Conservation (phyloP, 2,329 filamentous ascomycete genomes). For the Paracamarosporium sp. region DNA sequence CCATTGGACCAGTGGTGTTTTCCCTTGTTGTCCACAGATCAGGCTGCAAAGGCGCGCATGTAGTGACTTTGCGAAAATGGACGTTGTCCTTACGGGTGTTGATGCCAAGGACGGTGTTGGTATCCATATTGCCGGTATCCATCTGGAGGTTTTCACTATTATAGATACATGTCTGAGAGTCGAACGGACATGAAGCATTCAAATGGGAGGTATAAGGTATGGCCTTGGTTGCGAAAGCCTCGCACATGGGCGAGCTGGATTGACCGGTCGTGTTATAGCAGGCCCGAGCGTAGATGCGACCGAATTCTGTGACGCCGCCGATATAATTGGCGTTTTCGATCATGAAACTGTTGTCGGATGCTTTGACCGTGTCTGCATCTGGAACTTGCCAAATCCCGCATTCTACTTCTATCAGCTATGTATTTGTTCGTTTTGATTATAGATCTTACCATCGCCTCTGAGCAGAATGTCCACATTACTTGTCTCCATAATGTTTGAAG, state of each 20-base stretch:
- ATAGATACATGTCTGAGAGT: constrained; percentile 5
- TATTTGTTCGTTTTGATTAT: neutral
- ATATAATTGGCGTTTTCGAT: constrained; percentile 10
- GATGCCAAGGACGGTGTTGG: constrained; percentile 5
- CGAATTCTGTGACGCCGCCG: constrained; percentile 4
- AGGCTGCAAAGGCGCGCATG: constrained; percentile 8
- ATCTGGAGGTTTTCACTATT: constrained; percentile 7
- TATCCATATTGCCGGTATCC: constrained; percentile 14
- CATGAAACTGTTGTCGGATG: constrained; percentile 5
- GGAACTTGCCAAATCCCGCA: constrained; percentile 13
- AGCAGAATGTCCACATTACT: constrained; percentile 9
- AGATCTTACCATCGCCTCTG: neutral
- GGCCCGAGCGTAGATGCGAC: constrained; percentile 11
- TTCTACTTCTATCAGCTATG: neutral
- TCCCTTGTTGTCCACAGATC: constrained; percentile 7
- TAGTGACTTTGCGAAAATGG: constrained; percentile 9
- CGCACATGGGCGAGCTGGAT: constrained; percentile 3
- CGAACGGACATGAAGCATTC: constrained; percentile 13
- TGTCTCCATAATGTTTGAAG: constrained; percentile 12
- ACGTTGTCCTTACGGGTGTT: constrained; percentile 9
- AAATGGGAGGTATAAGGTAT: constrained; percentile 1
- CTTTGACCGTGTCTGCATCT: constrained; percentile 4
- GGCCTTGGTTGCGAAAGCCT: constrained; percentile 8
- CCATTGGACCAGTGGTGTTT: constrained; percentile 4
- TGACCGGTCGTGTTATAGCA: constrained; percentile 12